Evolutionary conservation across 192 early-diverging fungal species (phyloP), one percentile per base, ranked within the genome.

Genomic region (Backusella parvicylindrica): DNA sequence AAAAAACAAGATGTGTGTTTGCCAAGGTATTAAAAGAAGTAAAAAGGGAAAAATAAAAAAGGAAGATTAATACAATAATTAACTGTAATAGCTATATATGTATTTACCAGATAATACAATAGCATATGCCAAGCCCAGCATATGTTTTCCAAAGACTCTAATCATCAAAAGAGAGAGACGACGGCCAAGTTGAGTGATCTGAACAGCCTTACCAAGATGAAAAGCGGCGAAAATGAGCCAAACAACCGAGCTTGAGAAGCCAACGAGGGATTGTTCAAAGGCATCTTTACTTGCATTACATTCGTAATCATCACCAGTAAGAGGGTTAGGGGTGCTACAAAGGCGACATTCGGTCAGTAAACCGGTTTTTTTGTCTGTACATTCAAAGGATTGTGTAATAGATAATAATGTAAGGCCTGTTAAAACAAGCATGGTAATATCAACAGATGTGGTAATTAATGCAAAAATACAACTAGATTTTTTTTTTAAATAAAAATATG

Each of bases 171-270:
- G 76, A 1, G 91, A 87, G 13, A 93, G 63, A 23, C 93, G 86
- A 33, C 84, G 80, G 6, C 92, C 92, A 49, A 94, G 79, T 11
- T 86, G 82, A 2, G 91, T 87, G 26, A 86, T 78, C 64, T 92
- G 83, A 1, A 88, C 85, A 0, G 87, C 91, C 31, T 82, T 83
- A 30, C 92, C 92, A 9, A 93, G 82, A 78, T 93, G 91, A 64
- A 93, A 93, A 1, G 92, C 91, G n/a, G 81, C 83, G 73, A 92
- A 88, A 5, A 92, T 89, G 2, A 93, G 84, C 91, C 91, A 93
- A 6, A 86, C 75, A 2, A 93, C 79, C 5, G 84, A 86, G 64
- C 87, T 87, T 3, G 87, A 85, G 69, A 92, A 93, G 0, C 92
- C 90, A 9, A 81, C 82, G 7, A 90, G 77, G 0, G 88, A 86